phyloP scores from a whole-genome alignment of 2,329 filamentous ascomycete genomes.

The Xylariaceae sp. region DNA sequence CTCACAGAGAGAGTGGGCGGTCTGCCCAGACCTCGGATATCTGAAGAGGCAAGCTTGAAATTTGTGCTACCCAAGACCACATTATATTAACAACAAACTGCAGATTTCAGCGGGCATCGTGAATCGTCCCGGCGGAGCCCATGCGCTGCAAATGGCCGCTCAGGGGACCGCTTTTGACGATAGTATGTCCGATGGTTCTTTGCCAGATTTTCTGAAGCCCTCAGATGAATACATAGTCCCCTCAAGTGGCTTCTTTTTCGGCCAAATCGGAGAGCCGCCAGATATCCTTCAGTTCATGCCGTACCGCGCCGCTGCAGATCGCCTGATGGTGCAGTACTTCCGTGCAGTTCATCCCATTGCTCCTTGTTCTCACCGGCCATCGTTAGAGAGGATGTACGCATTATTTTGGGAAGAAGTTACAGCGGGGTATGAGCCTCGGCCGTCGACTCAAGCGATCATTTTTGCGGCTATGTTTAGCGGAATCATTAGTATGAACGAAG shows the following conservation, averaged over 20 bases:
- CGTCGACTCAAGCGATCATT: constrained; percentile 63
- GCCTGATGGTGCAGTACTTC: constrained; percentile 64
- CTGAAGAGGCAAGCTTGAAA: constrained; percentile 59
- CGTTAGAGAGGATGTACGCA: constrained; percentile 61
- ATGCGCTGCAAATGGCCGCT: constrained; percentile 11
- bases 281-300: constrained; percentile 60
- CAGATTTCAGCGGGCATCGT: constrained; percentile 36
- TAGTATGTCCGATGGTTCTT: constrained; percentile 24
- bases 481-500: constrained; percentile 60
- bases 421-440: constrained; percentile 56
- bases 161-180: constrained; percentile 16
- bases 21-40: constrained; percentile 64
- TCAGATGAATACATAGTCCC: constrained; percentile 65
- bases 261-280: constrained; percentile 44
- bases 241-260: constrained; percentile 64
- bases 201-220: constrained; percentile 58
- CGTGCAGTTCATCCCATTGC: constrained; percentile 64
- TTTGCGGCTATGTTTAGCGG: constrained; percentile 68
- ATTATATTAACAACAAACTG: constrained; percentile 5
- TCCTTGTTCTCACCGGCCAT: constrained; percentile 62
- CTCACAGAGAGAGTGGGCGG: constrained; percentile 73
- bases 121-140: constrained; percentile 18
- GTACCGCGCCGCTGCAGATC: constrained; percentile 52
- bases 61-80: constrained; percentile 3
- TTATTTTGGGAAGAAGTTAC: constrained; percentile 62